A percentile compares a stretch with the other conserved stretches of the same genome.
Conservation (phyloP, 345 rosid genomes). For the Murraya paniculata region DNA sequence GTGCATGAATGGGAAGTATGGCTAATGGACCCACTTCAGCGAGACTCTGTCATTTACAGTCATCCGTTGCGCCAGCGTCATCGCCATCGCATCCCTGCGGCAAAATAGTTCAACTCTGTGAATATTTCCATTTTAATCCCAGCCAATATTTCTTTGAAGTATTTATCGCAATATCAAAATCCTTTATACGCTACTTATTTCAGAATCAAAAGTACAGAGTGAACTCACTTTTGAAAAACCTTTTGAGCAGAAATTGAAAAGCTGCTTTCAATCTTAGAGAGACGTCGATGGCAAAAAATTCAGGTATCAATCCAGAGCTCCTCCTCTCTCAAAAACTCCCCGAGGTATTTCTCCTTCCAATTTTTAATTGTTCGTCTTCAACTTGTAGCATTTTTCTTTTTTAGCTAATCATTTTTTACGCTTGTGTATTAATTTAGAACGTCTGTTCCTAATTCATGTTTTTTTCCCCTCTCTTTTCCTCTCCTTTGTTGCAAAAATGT, state of each 20-base stretch:
- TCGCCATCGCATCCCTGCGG: background rate
- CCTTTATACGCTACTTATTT: background rate
- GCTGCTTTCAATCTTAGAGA: background rate
- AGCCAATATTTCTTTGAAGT: background rate
- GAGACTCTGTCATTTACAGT: background rate
- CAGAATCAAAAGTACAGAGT: background rate
- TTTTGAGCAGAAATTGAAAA: background rate
- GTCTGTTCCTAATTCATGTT: background rate
- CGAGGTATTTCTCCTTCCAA: conserved; percentile 36
- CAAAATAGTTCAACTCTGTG: too few relatives aligned
- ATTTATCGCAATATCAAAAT: background rate
- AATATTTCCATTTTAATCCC: background rate
- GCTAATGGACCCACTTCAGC: background rate
- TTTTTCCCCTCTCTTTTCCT: background rate
- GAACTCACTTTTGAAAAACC: too few relatives aligned
- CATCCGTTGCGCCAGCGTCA: background rate
- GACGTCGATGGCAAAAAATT: conserved; percentile 34
- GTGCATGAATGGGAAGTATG: background rate
- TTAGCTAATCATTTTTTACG: background rate
- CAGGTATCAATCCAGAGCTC: conserved; percentile 47
- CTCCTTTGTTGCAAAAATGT: background rate
- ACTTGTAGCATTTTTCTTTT: background rate
- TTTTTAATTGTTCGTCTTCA: background rate
- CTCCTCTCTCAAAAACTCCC: conserved; percentile 64
- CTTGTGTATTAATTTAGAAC: background rate